Base-by-base conservation (phyloP, 352 stramenopile genomes). In the Thraustochytrium striatum region DNA sequence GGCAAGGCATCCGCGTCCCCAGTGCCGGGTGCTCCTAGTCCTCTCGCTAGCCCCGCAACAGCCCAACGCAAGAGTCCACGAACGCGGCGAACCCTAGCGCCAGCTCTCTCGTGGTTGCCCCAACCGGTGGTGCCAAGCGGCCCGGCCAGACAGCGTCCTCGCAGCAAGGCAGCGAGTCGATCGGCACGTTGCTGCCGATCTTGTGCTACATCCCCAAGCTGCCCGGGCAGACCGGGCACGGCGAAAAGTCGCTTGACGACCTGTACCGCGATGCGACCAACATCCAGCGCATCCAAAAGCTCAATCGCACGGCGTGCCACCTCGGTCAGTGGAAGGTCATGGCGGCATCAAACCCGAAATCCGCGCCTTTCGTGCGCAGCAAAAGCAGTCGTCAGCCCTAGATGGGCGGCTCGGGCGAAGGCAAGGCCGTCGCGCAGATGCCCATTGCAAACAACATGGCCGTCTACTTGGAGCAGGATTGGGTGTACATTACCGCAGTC, bases 401-500 rank as follows among this genome's bases (percentile, higher is more conserved):
- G 61, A 65, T 7, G 19, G 11, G n/a, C 47, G 16, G 16, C 47
- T 55, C 47, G 16, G 47, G 16, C 47, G 47, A 55, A 21, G 47
- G 47, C 16, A 55, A 25, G 16, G 25, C 16, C 16, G 47, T 55
- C 16, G 33, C 43, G 52, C n/a, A 25, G 28, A 19, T 75, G 39
- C 65, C 16, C 1, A 75, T 75, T 8, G 52, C 43, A 21, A 75
- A 25, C 52, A 30, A 75, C n/a, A 75, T 75, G 65, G 30, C 43
- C 47, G 30, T 75, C 11, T 75, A 75, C 50, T 43, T 75, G 11
- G 65, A 75, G 65, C 65, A 75, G 30, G 65, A 75, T 25, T 25
- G 43, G 3, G 65, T 38, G 3, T 75, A 55, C 30, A 21, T 75
- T 2, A 33, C 32, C 32, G 35, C 65, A 3, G 35, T 28, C 5